Base-by-base conservation (phyloP, 192 early-diverging fungal species). In the Spizellomyces sp. region DNA sequence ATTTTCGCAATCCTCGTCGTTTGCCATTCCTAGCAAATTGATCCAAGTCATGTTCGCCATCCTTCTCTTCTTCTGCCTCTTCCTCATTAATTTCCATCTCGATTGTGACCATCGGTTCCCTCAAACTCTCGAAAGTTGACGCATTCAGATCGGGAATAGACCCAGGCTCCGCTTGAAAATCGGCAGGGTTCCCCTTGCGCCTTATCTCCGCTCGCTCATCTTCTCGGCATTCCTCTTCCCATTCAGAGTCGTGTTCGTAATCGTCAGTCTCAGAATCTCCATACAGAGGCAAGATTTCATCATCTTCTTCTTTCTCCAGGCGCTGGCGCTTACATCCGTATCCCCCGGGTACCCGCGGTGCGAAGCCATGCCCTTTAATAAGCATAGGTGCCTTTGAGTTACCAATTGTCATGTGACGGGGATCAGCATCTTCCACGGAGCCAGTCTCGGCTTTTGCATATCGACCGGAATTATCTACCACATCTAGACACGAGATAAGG, bases 211-310 rank as follows among this genome's bases (percentile, higher is more conserved):
- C 17, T 4, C 15, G 42, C 14, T 74, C 59, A 5, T 74, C 58
- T 52, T 78, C 67, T 6, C 2, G 17, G 17, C 64, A 56, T 9
- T 75, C 67, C 27, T 21, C 15, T 44, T 56, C 47, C 67, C 67
- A 64, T 15, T 75, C 75, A 0, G 71, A 70, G 43, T 83, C 79
- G 45, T 77, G 70, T 54, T 82, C 80, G 76, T 84, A 85, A 17
- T 84, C 80, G 21, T 54, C 69, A 36, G 71, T 58, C 10, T 75
- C 77, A 5, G 77, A 80, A 14, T 84, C 81, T 19, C 86, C 83
- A 45, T 81, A 84, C 14, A 72, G 44, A 0, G 81, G 81, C 27
- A 87, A 65, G 1, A 75, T 70, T 6, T 59, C 19, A 47, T 81
- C 63, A 17, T 61, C 48, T 14, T 9, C 45, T 4, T 77, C 55